phyloP scores from a whole-genome alignment of 345 rosid species.

The Arabis hirsuta region DNA sequence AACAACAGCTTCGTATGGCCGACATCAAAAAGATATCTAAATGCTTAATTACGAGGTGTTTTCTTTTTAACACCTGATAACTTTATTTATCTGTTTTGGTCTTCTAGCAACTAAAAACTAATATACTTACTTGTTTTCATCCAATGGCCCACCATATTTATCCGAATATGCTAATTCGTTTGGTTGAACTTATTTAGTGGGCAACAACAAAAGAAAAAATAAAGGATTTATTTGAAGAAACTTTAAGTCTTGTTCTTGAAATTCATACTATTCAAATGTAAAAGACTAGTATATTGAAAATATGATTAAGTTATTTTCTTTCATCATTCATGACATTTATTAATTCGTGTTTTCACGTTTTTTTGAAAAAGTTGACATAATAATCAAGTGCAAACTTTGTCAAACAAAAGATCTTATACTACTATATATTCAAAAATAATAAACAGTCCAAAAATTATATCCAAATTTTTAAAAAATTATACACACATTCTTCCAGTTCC shows the following conservation, averaged over 20 bases:
- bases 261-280: no score
- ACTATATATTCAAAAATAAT: background rate
- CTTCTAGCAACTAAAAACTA: no score
- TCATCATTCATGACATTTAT: no score
- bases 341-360: no score
- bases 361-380: background rate
- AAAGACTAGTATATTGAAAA: no score
- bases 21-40: conserved; percentile 1
- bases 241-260: no score
- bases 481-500: background rate
- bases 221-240: background rate
- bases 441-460: background rate
- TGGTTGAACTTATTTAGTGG: background rate
- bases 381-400: background rate
- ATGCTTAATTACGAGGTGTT: background rate
- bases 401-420: background rate
- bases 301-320: no score
- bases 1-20: background rate
- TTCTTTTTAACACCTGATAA: background rate
- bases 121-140: conserved; percentile 1
- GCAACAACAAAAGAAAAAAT: background rate
- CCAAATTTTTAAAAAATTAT: background rate
- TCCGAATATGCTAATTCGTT: background rate
- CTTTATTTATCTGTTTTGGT: background rate
- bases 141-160: conserved; percentile 1